A percentile compares a stretch with the other conserved stretches of the same genome.
These are phyloP conservation scores for Neonectria punicea DNA, from an alignment of 2,329 filamentous ascomycete genomes.

Conservation along the genomic window DNA sequence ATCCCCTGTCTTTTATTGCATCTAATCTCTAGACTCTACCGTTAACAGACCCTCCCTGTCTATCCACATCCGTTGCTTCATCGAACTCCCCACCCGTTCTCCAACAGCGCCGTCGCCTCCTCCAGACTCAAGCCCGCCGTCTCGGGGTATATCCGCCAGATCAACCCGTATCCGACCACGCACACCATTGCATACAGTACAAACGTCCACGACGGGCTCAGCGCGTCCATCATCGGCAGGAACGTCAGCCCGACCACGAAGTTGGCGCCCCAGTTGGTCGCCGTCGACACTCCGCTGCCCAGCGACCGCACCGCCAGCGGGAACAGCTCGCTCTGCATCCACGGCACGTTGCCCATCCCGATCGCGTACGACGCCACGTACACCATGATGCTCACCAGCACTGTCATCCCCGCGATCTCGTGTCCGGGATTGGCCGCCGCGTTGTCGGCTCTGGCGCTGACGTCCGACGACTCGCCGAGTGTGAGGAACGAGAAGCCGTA, in stretches of 20 bases:
- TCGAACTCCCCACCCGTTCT: constrained; percentile 77
- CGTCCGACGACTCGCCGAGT: constrained; percentile 47
- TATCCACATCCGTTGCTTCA: constrained; percentile 41
- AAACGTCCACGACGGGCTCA: constrained; percentile 83
- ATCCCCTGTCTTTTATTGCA: neutral
- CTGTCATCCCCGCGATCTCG: constrained; percentile 59
- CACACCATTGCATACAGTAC: constrained; percentile 81
- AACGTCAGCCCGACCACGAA: constrained; percentile 89
- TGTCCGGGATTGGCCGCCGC: constrained; percentile 33
- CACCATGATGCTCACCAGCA: constrained; percentile 80
- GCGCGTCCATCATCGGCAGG: constrained; percentile 81
- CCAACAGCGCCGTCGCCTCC: constrained; percentile 78
- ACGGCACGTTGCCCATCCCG: constrained; percentile 91
- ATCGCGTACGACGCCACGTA: constrained; percentile 90
- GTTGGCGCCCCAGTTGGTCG: constrained; percentile 89
- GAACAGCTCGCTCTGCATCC: constrained; percentile 96
- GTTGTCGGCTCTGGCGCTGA: constrained; percentile 28
- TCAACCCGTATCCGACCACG: constrained; percentile 69
- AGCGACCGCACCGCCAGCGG: constrained; percentile 78
- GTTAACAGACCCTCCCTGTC: neutral
- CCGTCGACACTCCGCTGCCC: constrained; percentile 78
- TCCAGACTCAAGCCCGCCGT: constrained; percentile 85
- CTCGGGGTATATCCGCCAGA: constrained; percentile 86
- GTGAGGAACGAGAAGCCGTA: constrained; percentile 76
- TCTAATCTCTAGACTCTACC: constrained; percentile 11